Base-by-base conservation (phyloP, 176 grass and related monocot species). In the Ananas comosus region DNA sequence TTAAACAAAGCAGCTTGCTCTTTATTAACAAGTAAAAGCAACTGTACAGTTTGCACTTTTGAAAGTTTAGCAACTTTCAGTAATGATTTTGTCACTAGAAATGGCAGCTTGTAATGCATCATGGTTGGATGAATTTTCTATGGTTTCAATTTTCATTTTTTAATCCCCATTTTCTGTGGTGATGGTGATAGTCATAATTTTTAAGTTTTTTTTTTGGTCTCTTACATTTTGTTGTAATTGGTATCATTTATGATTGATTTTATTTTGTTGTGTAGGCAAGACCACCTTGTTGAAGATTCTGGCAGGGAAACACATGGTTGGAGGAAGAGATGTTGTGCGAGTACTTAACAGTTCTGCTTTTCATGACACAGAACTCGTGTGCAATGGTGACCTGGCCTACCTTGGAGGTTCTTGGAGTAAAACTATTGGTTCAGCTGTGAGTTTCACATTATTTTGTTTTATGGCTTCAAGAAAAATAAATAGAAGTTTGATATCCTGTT, bases 251-350 rank as follows among this genome's bases (percentile, higher is more conserved):
- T 42, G 5, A 42, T 42, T 7, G 33, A 42, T 42, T 42, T 21
- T 53, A 14, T 81, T 82, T 67, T 78, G 64, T 81, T 71, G 68
- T 78, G 63, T 74, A 97, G 93, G 93, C 33, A 97, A 97, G 80
- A 97, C 93, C 14, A 92, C 93, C n/a, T 82, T 97, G 33, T 82
- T 97, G 52, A 97, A 90, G 81, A 97, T 97, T 70, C 76, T 97
- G 72, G 93, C 86, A 6, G 93, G 93, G 48, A 97, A 97, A 51
- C 93, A 97, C 72, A 92, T 97, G 89, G 89, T 97, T 80, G 93
- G 88, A 74, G 93, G 93, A 78, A 89, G 89, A 71, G 89, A 97
- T 70, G 93, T 92, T 50, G 79, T 97, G 27, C 79, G 86, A 74
- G 89, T 97, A 76, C 76, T 97, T 13, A 92, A 92, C 69, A 70